phyloP scores from a whole-genome alignment of 192 early-diverging fungal species.

The Backusella macrospora region DNA sequence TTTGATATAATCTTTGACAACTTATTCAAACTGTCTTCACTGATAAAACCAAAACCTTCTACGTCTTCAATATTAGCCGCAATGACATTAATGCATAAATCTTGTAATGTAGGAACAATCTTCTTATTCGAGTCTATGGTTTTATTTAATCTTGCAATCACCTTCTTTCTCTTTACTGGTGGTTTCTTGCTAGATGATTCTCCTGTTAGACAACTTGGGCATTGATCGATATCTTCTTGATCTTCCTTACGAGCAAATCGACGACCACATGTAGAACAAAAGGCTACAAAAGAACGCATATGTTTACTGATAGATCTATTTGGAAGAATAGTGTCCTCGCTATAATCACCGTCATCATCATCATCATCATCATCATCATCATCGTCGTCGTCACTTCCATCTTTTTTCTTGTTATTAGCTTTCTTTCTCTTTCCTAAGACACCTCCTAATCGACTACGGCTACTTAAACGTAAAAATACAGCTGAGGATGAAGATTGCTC shows the following conservation, averaged over 20 bases:
- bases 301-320: slow-evolving; percentile 28
- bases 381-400: slow-evolving; percentile 22
- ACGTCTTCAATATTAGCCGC: slow-evolving; percentile 79
- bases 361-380: slow-evolving; percentile 31
- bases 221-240: slow-evolving; percentile 37
- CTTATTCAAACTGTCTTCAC: slow-evolving; percentile 63
- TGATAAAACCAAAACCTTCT: slow-evolving; percentile 84
- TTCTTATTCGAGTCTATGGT: slow-evolving; percentile 32
- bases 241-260: slow-evolving; percentile 40
- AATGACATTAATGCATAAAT: slow-evolving; percentile 70
- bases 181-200: slow-evolving; percentile 3
- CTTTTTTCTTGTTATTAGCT: slow-evolving; percentile 31
- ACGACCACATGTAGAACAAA: slow-evolving; percentile 49
- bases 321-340: slow-evolving; percentile 11
- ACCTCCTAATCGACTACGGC: background rate
- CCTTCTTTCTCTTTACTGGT: slow-evolving; percentile 7
- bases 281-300: slow-evolving; percentile 41
- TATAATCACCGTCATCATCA: background rate
- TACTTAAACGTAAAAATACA: background rate
- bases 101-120: slow-evolving; percentile 59
- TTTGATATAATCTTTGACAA: slow-evolving; percentile 80
- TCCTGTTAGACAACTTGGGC: slow-evolving; percentile 33
- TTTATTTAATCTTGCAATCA: slow-evolving; percentile 1
- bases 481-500: background rate
- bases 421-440: slow-evolving; percentile 25